Conservation (phyloP, 1,139 yeast genomes). For the Kurtzmaniella natalensis region DNA sequence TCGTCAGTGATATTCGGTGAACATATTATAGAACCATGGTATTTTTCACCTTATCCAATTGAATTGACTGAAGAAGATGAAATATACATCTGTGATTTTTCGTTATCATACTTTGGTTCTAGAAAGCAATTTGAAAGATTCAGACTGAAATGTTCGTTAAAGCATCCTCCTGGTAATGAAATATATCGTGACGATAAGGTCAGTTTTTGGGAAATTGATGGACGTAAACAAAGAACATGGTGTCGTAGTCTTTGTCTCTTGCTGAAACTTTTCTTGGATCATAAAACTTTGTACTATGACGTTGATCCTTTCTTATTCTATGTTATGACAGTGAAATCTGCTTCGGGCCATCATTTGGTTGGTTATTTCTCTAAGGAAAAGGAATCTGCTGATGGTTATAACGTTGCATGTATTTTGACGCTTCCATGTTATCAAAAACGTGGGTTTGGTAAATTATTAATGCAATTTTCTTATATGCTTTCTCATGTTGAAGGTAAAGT, state of each 20-base stretch:
- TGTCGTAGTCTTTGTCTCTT: constrained; percentile 89
- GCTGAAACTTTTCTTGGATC: constrained; percentile 86
- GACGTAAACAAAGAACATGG: constrained; percentile 93
- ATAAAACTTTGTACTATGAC: constrained; percentile 91
- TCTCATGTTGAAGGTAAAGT: constrained; percentile 83
- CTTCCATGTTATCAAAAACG: constrained; percentile 93
- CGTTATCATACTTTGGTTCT: constrained; percentile 85
- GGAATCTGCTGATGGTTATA: constrained; percentile 92
- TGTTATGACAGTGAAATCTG: constrained; percentile 88
- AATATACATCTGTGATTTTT: constrained; percentile 86
- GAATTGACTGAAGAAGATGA: constrained; percentile 90
- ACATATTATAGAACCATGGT: constrained; percentile 96
- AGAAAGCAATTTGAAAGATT: constrained; percentile 88
- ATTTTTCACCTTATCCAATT: constrained; percentile 93
- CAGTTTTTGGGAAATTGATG: constrained; percentile 91
- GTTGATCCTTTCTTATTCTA: constrained; percentile 96
- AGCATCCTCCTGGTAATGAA: constrained; percentile 98
- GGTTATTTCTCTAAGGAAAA: constrained; percentile 97
- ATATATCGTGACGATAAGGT: constrained; percentile 81
- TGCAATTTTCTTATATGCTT: constrained; percentile 88
- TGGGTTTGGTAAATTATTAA: constrained; percentile 88
- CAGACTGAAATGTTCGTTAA: constrained; percentile 76
- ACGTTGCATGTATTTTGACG: constrained; percentile 94
- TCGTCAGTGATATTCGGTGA: constrained; percentile 78
- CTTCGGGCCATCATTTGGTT: constrained; percentile 87